Conservation (phyloP, 495 filamentous ascomycete species). For the Pyrenula massariospora region DNA sequence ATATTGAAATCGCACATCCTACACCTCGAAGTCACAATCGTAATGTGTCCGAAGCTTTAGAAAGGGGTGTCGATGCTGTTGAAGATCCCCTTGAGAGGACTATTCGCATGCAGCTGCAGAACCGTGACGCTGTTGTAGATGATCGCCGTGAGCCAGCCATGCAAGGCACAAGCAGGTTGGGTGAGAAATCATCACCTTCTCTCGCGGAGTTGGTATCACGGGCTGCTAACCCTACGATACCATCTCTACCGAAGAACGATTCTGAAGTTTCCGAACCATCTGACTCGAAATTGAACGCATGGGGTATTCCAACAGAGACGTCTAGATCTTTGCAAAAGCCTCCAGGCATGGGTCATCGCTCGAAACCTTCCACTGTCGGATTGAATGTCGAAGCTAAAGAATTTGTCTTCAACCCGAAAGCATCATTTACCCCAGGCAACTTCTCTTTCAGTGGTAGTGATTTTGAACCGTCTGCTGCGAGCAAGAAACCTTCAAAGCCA, state of each 20-base stretch:
- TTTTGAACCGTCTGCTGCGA: slow-evolving; percentile 35
- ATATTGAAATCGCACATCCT: slow-evolving; percentile 45
- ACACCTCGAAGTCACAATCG: slow-evolving; percentile 53
- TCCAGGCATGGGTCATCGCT: slow-evolving; percentile 29
- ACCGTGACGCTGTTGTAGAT: background rate
- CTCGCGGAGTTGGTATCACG: background rate
- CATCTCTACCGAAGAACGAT: background rate
- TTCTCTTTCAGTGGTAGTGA: slow-evolving; percentile 40
- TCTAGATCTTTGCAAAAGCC: background rate
- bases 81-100: slow-evolving; percentile 72
- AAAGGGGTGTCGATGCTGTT: slow-evolving; percentile 67
- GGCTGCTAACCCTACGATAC: background rate
- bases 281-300: background rate
- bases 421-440: slow-evolving; percentile 46
- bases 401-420: slow-evolving; percentile 69
- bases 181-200: background rate
- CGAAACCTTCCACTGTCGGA: slow-evolving; percentile 59
- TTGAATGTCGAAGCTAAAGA: slow-evolving; percentile 81
- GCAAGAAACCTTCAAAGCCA: background rate
- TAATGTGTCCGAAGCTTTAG: slow-evolving; percentile 60
- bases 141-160: background rate
- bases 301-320: background rate
- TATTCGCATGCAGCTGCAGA: slow-evolving; percentile 8
- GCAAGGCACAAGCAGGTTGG: background rate
- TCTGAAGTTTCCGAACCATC: background rate